A percentile compares a stretch with the other conserved stretches of the same genome.
Conservation (phyloP, 2,329 filamentous ascomycete genomes). For the Colletotrichum theobromicola region DNA sequence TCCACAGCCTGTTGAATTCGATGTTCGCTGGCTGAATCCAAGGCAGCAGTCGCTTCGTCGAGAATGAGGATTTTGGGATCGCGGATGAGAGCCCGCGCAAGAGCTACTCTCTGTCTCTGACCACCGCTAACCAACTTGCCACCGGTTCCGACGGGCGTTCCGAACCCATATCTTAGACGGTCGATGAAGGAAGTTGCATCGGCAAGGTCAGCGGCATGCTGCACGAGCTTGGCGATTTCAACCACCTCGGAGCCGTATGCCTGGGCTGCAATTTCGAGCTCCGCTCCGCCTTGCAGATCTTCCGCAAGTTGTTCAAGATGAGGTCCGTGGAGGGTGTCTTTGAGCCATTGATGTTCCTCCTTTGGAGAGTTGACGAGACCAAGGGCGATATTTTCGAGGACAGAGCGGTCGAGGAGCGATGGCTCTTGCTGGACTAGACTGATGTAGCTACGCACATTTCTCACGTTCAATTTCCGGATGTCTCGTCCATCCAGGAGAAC, state of each 20-base stretch:
- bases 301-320: conserved; percentile 55
- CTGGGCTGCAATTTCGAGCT: conserved; percentile 49
- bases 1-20: conserved; percentile 57
- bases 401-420: conserved; percentile 48
- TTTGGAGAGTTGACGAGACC: conserved; percentile 50
- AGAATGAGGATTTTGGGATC: conserved; percentile 67
- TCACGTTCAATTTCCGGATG: conserved; percentile 53
- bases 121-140: conserved; percentile 64
- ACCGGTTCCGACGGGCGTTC: conserved; percentile 56
- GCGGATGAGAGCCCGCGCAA: conserved; percentile 65
- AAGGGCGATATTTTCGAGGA: conserved; percentile 57
- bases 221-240: conserved; percentile 57
- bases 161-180: conserved; percentile 57
- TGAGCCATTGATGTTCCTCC: conserved; percentile 44
- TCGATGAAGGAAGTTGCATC: conserved; percentile 64
- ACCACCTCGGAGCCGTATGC: conserved; percentile 46
- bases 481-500: conserved; percentile 54
- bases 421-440: conserved; percentile 52
- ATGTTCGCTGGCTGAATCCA: conserved; percentile 42
- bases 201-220: conserved; percentile 59
- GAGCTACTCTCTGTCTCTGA: conserved; percentile 66
- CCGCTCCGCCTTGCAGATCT: conserved; percentile 55
- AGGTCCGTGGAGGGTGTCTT: conserved; percentile 51
- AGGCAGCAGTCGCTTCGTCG: conserved; percentile 70
- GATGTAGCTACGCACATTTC: conserved; percentile 43